Percentiles rank a stretch among this genome's conserved stretches.
Conservation (phyloP, 805 yeast genomes). For the Zygosaccharomyces siamensis region DNA sequence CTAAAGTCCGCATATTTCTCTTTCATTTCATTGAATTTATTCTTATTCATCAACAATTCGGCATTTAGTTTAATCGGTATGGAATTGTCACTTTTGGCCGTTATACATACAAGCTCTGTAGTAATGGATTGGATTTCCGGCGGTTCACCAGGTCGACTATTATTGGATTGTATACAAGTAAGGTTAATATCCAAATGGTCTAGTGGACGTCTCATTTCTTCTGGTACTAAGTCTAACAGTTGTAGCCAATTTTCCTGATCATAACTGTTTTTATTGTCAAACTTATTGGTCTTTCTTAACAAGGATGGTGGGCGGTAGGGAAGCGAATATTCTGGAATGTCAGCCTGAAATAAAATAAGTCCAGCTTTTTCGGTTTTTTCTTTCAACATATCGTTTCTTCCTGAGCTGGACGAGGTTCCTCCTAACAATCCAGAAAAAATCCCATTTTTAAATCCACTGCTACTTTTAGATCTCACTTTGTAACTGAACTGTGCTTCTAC, state of each 20-base stretch:
- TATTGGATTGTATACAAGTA: constrained; percentile 33
- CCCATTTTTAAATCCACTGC: constrained; percentile 18
- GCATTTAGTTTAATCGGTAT: constrained; percentile 42
- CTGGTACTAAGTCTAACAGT: constrained; percentile 27
- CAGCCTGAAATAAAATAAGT: constrained; percentile 29
- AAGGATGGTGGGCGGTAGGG: constrained; percentile 39
- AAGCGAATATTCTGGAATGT: constrained; percentile 34
- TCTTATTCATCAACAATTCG: constrained; percentile 27
- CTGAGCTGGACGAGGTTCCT: constrained; percentile 7
- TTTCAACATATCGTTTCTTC: constrained; percentile 1
- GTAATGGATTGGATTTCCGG: constrained; percentile 32
- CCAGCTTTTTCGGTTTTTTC: constrained; percentile 26
- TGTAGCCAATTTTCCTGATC: constrained; percentile 36
- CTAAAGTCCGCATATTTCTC: constrained; percentile 20
- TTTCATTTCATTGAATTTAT: constrained; percentile 23
- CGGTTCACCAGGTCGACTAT: constrained; percentile 27
- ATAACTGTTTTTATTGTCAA: constrained; percentile 31
- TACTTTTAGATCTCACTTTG: constrained; percentile 21
- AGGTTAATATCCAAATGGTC: constrained; percentile 30
- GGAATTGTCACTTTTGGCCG: constrained; percentile 34
- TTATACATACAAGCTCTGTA: constrained; percentile 34
- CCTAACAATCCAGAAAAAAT: constrained; percentile 27
- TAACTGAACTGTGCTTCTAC: constrained; percentile 32
- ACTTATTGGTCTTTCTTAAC: constrained; percentile 35
- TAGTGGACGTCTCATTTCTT: constrained; percentile 28